Evolutionary conservation across 768 basidiomycete species (phyloP), one percentile per base, ranked within the genome.

Genomic region (Nidula microcarpa): DNA sequence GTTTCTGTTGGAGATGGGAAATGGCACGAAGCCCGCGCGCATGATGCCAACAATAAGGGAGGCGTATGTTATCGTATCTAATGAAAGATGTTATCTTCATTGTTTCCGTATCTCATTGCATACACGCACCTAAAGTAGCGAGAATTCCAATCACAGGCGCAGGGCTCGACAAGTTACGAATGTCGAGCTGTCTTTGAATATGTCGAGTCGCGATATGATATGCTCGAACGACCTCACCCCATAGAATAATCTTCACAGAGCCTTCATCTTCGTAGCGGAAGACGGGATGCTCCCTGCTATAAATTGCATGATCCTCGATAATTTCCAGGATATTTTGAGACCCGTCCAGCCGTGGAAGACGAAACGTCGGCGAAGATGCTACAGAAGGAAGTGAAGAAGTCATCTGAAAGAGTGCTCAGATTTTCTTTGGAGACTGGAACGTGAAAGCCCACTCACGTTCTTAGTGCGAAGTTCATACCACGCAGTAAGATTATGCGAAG

Each of bases 211-310:
- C 68, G 23, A 46, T 57, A 50, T 62, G 61, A 17, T 66, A 60
- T n/a, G 58, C 65, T 13, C 56, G 55, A 45, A 55, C 60, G 7
- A 58, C 63, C 14, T 67, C 62, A 18, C 56, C 47, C 54, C 58
- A 70, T 23, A 39, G 50, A 23, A 70, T 53, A 72, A 18, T 70
- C 49, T 9, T 67, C 69, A 49, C 73, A 69, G 39, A 41, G 11
- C 44, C 44, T 10, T 46, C 23, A 10, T n/a, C 10, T 30, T 46
- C n/a, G 23, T 46, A 46, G 10, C 44, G 13, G 23, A n/a, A 46
- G n/a, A 46, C 4, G 10, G 44, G 44, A 30, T 46, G 44, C 10
- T 30, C 52, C 1, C 66, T 60, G 37, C 53, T 62, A 33, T 69
- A 52, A 11, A 52, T 43, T 2, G 50, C 53, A 50, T 74, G 62